Evolutionary conservation across 2,329 filamentous ascomycete species (phyloP), one percentile per base, ranked within the genome.

Genomic region (Diaporthe sp.): DNA sequence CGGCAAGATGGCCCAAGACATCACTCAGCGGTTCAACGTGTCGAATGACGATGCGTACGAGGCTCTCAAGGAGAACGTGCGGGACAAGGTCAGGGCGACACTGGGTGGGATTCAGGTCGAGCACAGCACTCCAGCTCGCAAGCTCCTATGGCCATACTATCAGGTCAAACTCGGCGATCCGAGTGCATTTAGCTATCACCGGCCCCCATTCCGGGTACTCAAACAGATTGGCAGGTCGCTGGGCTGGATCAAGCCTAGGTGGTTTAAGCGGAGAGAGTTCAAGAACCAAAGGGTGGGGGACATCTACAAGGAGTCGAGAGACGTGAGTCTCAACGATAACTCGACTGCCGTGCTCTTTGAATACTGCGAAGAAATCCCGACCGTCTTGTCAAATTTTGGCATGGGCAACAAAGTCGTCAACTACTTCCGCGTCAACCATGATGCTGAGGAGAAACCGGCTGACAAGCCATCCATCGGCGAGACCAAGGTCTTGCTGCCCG

Each of bases 371-470:
- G 95, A 98, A 81, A 93, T 95, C 77, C 97, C 97, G 0, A 94
- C 93, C 13, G 95, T 98, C 76, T 87, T 99, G 77, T 98, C 96
- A 58, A 98, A 98, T 82, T 98, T 98, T 81, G 97, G 96, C 78
- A 99, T 99, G 97, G 96, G 96, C 71, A 98, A 94, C 83, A 94
- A 95, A 72, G 90, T 99, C 75, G 95, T 98, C 87, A 98, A 99
- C 84, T 99, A 98, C 84, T 98, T 98, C 82, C 94, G 95, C 53
- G 92, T 96, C 76, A 94, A 95, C 82, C 91, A 90, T 55, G 88
- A 89, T 57, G 90, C 90, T 47, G 94, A 97, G 61, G 94, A 97
- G 76, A 91, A 92, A 67, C 89, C 91, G 71, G 90, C 94, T 1
- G 94, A 95, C 1, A 97, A 95, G 86, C 88, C 89, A 61, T 95